These are phyloP conservation scores for Diaporthe longicolla DNA, from an alignment of 2,329 filamentous ascomycete species.

Conservation along the genomic window DNA sequence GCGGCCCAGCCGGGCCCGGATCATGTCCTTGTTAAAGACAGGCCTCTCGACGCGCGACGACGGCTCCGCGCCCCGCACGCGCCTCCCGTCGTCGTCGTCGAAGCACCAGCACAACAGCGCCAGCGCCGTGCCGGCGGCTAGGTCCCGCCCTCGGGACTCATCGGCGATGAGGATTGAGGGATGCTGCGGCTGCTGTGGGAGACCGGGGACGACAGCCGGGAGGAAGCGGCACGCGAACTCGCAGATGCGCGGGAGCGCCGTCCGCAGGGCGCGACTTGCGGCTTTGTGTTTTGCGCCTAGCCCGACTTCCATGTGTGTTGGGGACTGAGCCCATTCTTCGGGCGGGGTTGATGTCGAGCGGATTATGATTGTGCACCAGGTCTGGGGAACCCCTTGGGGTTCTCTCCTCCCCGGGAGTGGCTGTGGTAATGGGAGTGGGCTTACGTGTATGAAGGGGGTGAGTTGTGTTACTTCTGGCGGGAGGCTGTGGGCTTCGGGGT, in stretches of 20 bases:
- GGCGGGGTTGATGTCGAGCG: slow-evolving; percentile 58
- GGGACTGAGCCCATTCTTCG: slow-evolving; percentile 57
- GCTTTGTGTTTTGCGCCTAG: slow-evolving; percentile 78
- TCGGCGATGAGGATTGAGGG: slow-evolving; percentile 74
- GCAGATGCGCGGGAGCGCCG: slow-evolving; percentile 75
- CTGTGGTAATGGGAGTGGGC: slow-evolving; percentile 38
- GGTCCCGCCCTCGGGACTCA: slow-evolving; percentile 79
- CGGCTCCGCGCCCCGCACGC: slow-evolving; percentile 44
- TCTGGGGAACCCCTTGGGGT: background rate
- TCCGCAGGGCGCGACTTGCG: slow-evolving; percentile 86
- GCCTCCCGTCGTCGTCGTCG: slow-evolving; percentile 69
- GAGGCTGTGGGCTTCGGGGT: slow-evolving; percentile 4
- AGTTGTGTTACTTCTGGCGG: slow-evolving; percentile 36
- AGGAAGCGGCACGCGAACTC: slow-evolving; percentile 65
- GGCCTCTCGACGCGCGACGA: slow-evolving; percentile 43
- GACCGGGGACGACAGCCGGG: background rate
- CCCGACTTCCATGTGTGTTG: slow-evolving; percentile 67
- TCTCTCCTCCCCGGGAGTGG: background rate
- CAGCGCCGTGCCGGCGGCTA: slow-evolving; percentile 83
- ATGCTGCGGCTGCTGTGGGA: background rate
- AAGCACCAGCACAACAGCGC: slow-evolving; percentile 82
- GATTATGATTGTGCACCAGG: slow-evolving; percentile 60
- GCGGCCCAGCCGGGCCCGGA: slow-evolving; percentile 83
- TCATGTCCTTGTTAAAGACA: slow-evolving; percentile 78
- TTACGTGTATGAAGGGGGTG: slow-evolving; percentile 47